These are phyloP conservation scores for Dactylellina haptotyla DNA, from an alignment of 2,329 filamentous ascomycete species.

Conservation along the genomic window DNA sequence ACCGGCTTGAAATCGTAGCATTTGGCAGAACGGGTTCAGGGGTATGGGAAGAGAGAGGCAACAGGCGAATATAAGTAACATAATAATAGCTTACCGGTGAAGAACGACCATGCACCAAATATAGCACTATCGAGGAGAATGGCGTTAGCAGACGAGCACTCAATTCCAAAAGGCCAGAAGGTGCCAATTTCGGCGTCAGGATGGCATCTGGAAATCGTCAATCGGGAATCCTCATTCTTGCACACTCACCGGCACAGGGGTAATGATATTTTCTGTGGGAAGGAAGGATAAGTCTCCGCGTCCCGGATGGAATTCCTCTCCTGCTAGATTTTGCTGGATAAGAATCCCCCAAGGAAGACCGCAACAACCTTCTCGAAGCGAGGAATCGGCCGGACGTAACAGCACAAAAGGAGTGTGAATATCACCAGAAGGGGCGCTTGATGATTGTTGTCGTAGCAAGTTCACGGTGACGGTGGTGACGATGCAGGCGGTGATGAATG, in stretches of 20 bases:
- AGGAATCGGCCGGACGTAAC: not conserved
- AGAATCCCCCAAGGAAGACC: constrained; percentile 9
- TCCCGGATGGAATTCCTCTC: constrained; percentile 20
- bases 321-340: constrained; percentile 19
- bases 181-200: constrained; percentile 29
- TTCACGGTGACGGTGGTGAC: not conserved
- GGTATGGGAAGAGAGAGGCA: not conserved
- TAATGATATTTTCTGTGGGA: no score
- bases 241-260: constrained; percentile 20
- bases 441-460: not conserved
- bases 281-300: constrained; percentile 37
- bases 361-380: constrained; percentile 19
- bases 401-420: constrained; percentile 46
- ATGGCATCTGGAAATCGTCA: constrained; percentile 17
- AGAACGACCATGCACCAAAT: constrained; percentile 31
- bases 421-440: constrained; percentile 37
- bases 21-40: constrained; percentile 12
- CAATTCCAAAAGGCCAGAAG: constrained; percentile 32
- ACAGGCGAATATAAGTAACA: no score
- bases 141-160: constrained; percentile 34
- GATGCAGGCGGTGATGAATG: constrained; percentile 1
- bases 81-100: constrained; percentile 21
- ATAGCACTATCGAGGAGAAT: constrained; percentile 29
- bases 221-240: constrained; percentile 27
- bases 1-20: not conserved